A percentile compares a stretch with the other conserved stretches of the same genome.
phyloP scores from a whole-genome alignment of 108 stramenopile genomes.

The Nannochloropsis gaditana region DNA sequence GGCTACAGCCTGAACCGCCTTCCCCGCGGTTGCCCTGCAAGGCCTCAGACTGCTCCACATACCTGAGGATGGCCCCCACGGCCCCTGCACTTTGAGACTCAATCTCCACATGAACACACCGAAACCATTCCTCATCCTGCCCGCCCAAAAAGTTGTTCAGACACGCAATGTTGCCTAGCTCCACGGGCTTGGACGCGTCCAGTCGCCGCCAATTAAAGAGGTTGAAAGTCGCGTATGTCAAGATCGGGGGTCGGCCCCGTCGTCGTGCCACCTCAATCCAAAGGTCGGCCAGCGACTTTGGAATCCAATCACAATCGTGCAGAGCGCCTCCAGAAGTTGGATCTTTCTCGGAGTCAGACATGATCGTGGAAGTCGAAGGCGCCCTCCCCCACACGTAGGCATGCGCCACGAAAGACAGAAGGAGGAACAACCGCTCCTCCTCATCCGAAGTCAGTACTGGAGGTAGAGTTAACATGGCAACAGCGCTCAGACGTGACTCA shows the following conservation, averaged over 20 bases:
- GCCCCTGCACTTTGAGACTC: not conserved
- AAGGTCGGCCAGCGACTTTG: not conserved
- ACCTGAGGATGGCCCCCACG: not conserved
- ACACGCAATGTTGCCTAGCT: not conserved
- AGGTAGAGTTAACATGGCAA: not conserved
- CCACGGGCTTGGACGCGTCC: not conserved
- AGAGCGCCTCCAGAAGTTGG: not conserved
- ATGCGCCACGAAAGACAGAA: not conserved
- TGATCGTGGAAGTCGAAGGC: not conserved
- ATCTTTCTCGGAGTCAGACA: not conserved
- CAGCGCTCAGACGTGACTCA: not conserved
- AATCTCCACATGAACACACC: not conserved
- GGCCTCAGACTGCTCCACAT: not conserved
- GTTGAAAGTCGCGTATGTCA: slow-evolving; percentile 9
- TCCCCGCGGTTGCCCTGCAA: not conserved
- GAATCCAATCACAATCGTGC: not conserved
- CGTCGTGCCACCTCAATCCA: slow-evolving; percentile 2
- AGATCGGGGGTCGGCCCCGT: slow-evolving; percentile 11
- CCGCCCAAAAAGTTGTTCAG: slow-evolving; percentile 12
- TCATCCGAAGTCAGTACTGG: not conserved
- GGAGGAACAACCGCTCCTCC: slow-evolving; percentile 5
- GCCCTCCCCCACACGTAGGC: not conserved
- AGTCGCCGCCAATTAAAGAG: not conserved
- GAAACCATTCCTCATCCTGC: slow-evolving; percentile 16
- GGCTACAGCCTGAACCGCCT: no score